Evolutionary conservation across 2,329 filamentous ascomycete genomes (phyloP).

Genomic region (Calonectria montana): DNA sequence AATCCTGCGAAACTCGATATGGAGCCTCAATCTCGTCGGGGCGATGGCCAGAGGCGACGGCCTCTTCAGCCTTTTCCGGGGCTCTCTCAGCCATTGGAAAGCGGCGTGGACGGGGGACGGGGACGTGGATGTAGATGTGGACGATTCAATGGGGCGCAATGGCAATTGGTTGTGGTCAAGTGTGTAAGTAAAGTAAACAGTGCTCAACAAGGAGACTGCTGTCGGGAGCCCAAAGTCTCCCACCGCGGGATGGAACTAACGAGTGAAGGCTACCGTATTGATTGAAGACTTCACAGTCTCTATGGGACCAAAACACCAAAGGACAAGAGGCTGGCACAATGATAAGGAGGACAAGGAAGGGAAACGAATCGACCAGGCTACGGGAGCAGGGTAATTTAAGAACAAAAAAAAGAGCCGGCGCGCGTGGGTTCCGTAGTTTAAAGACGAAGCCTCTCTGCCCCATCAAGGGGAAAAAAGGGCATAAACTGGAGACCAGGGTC

Average conservation of each 20-base stretch:
- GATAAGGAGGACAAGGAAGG: neutral
- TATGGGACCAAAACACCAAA: neutral
- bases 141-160: neutral
- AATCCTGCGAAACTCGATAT: constrained; percentile 40
- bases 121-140: neutral
- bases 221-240: constrained; percentile 43
- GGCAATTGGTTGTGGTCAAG: constrained; percentile 6
- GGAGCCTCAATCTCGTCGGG: constrained; percentile 39
- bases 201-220: constrained; percentile 32
- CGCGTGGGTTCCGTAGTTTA: constrained; percentile 14
- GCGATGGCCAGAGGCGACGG: constrained; percentile 42
- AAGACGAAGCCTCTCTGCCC: constrained; percentile 18
- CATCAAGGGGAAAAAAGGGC: constrained; percentile 10
- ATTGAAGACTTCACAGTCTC: neutral
- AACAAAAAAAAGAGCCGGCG: constrained; percentile 6
- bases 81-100: constrained; percentile 44
- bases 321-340: neutral
- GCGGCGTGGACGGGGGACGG: neutral
- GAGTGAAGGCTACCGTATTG: neutral
- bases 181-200: constrained; percentile 17
- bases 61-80: constrained; percentile 45
- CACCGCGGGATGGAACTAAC: constrained; percentile 30
- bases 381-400: neutral
- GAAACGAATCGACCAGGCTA: constrained; percentile 4
- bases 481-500: constrained; percentile 8